Evolutionary conservation across 1,284 basidiomycete species (phyloP).

Genomic region (Boletellus deceptivus): DNA sequence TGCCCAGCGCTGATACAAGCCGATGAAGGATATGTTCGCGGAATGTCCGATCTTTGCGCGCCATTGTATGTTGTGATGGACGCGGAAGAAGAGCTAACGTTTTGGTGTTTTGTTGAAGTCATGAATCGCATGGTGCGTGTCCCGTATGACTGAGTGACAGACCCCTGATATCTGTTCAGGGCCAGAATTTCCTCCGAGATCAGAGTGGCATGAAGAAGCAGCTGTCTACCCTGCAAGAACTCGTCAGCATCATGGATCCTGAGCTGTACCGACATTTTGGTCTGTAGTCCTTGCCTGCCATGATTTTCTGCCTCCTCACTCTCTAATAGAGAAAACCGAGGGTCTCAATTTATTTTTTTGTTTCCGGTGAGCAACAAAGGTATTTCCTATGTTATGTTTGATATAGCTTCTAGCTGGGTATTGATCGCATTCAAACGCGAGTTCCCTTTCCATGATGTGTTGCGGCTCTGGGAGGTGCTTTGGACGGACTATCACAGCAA

Average conservation of each 20-base stretch:
- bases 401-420: constrained; percentile 61
- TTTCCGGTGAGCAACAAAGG: constrained; percentile 66
- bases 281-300: constrained; percentile 27
- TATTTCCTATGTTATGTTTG: not conserved
- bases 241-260: constrained; percentile 93
- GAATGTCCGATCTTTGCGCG: constrained; percentile 96
- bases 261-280: constrained; percentile 87
- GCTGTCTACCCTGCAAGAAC: constrained; percentile 82
- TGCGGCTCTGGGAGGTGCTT: constrained; percentile 93
- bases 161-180: constrained; percentile 46
- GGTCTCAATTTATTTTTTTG: constrained; percentile 97
- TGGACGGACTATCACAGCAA: constrained; percentile 92
- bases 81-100: constrained; percentile 86
- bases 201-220: constrained; percentile 98
- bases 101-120: constrained; percentile 93
- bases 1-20: constrained; percentile 18
- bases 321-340: constrained; percentile 75
- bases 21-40: constrained; percentile 80
- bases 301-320: constrained; percentile 1
- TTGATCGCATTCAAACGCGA: constrained; percentile 94
- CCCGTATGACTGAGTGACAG: not conserved
- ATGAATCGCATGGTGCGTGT: constrained; percentile 89
- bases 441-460: constrained; percentile 86
- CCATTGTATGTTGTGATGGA: constrained; percentile 92
- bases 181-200: constrained; percentile 93